Base-by-base conservation (phyloP, 139 green algal genomes). In the Chlorella vulgaris region DNA sequence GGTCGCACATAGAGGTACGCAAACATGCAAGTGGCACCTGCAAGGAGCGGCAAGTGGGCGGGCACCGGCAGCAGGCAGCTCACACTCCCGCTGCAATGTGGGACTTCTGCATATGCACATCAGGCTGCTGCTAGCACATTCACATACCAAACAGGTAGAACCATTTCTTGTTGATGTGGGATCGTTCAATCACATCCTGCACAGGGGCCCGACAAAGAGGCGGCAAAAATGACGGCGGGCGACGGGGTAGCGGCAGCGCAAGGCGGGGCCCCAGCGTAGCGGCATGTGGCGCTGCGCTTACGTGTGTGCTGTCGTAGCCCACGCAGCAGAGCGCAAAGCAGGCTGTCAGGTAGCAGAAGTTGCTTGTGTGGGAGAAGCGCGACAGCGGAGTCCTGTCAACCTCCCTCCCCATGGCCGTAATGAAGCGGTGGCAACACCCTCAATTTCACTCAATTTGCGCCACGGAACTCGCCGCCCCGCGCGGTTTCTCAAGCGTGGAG, bases 1-100 rank as follows among this genome's bases (percentile, higher is more conserved):
- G 93, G 93, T 0, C 90, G 88, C 38, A 93, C 70, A 63, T 97
- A 97, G n/a, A 95, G 80, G 84, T 97, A 97, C 13, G 91, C 90
- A 73, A 87, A 92, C 19, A 86, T 60, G 39, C 73, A 82, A 7
- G 66, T 86, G 13, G 80, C 76, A 13, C 86, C 86, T 89, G 82
- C 82, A 81, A 5, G 39, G 24, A 0, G 5, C 7, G 31, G 58
- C 3, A 47, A 39, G 33, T 24, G 33, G 2, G 36, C 15, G 8
- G 31, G 33, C 28, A 3, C 3, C 50, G 8, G 5, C 38, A 67
- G 13, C 51, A 18, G 71, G 19, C 38, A 76, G n/a, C n/a, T n/a
- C n/a, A n/a, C n/a, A n/a, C n/a, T n/a, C n/a, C n/a, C n/a, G n/a
- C n/a, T n/a, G n/a, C n/a, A n/a, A n/a, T n/a, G n/a, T n/a, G n/a